Conservation (phyloP, 805 yeast species). For the Yarrowia sp. region DNA sequence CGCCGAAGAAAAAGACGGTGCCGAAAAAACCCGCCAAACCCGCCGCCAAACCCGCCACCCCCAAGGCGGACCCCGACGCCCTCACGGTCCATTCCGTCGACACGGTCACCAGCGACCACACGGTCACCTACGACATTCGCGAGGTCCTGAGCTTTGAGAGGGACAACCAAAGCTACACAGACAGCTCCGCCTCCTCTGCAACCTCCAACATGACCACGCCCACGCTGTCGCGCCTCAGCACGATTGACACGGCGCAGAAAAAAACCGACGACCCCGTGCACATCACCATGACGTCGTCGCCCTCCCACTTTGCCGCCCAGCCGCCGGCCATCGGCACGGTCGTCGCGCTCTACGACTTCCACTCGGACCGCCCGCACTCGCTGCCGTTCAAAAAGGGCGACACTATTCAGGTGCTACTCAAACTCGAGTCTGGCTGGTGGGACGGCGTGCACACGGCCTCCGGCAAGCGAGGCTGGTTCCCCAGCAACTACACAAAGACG, state of each 20-base stretch:
- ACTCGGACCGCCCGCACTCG: conserved; percentile 58
- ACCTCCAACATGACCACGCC: not conserved
- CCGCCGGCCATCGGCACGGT: conserved; percentile 56
- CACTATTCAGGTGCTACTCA: conserved; percentile 69
- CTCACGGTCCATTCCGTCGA: conserved; percentile 16
- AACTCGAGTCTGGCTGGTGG: conserved; percentile 81
- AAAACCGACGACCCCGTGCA: conserved; percentile 12
- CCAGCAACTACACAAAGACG: conserved; percentile 60
- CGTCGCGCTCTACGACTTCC: conserved; percentile 61
- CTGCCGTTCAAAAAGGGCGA: conserved; percentile 69
- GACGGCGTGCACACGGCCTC: conserved; percentile 64
- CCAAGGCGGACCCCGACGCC: conserved; percentile 3
- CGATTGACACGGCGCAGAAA: not conserved
- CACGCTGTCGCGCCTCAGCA: conserved; percentile 30
- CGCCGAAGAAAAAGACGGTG: conserved; percentile 14
- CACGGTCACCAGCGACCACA: conserved; percentile 2
- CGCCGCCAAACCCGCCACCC: not conserved
- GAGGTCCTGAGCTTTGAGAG: no score
- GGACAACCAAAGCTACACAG: not conserved
- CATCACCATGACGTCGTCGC: conserved; percentile 33
- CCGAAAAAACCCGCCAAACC: not conserved
- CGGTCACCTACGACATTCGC: not conserved
- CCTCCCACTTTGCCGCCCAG: conserved; percentile 10
- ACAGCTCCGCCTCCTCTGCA: not conserved
- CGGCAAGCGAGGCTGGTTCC: conserved; percentile 83